Conservation (phyloP, 345 rosid genomes). For the Arabis hirsuta region DNA sequence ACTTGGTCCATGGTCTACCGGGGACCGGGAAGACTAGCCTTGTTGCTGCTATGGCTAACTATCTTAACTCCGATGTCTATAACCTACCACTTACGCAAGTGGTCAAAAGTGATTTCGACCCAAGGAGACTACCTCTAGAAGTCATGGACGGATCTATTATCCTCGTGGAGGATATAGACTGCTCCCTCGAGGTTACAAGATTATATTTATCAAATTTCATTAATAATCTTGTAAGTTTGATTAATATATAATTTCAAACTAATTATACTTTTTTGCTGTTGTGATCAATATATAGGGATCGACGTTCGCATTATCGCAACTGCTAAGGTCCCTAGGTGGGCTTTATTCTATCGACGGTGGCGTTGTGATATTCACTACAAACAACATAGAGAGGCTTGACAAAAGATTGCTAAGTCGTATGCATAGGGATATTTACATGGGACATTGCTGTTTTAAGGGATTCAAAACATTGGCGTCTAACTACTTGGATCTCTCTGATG, state of each 20-base stretch:
- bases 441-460: slow-evolving; percentile 53
- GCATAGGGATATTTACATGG: slow-evolving; percentile 66
- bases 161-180: slow-evolving; percentile 64
- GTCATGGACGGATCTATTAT: slow-evolving; percentile 50
- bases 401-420: slow-evolving; percentile 62
- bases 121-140: slow-evolving; percentile 40
- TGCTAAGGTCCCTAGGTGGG: slow-evolving; percentile 65
- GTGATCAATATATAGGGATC: slow-evolving; percentile 10
- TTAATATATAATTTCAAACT: neutral
- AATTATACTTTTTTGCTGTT: neutral
- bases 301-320: slow-evolving; percentile 46
- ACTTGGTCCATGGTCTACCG: slow-evolving; percentile 61
- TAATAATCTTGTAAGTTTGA: no score
- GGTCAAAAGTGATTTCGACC: slow-evolving; percentile 43
- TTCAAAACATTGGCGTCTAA: slow-evolving; percentile 49
- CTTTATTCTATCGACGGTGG: slow-evolving; percentile 14
- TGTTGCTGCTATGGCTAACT: slow-evolving; percentile 65
- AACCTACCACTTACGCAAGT: slow-evolving; percentile 44
- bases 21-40: slow-evolving; percentile 70
- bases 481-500: slow-evolving; percentile 41
- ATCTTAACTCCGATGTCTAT: slow-evolving; percentile 53
- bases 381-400: slow-evolving; percentile 61
- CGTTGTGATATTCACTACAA: slow-evolving; percentile 69
- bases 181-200: slow-evolving; percentile 32
- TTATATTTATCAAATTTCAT: no score